Conservation (phyloP, 202 grass and related monocot species). For the Schoenoplectus tabernaemontani region DNA sequence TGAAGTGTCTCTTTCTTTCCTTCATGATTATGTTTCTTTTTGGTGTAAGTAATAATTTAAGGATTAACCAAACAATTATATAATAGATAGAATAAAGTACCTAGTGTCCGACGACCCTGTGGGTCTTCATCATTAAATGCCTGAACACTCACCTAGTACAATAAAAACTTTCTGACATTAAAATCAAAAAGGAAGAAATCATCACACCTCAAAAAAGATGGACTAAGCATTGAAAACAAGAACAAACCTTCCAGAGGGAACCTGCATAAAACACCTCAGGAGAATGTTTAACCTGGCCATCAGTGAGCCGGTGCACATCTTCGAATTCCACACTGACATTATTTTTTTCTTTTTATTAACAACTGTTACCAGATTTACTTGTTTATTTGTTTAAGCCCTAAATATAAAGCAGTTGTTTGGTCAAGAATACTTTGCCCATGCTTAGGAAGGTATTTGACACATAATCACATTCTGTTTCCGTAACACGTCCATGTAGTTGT, state of each 20-base stretch:
- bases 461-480: no score
- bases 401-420: background rate
- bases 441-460: background rate
- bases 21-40: background rate
- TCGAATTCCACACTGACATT: slow-evolving; percentile 77
- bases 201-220: slow-evolving; percentile 23
- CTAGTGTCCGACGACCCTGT: slow-evolving; percentile 88
- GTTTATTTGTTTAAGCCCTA: background rate
- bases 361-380: background rate
- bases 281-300: slow-evolving; percentile 92
- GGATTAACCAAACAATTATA: background rate
- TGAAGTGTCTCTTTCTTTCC: background rate
- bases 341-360: slow-evolving; percentile 12
- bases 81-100: slow-evolving; percentile 33
- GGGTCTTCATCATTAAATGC: slow-evolving; percentile 98
- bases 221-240: slow-evolving; percentile 13
- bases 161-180: background rate
- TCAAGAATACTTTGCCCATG: background rate
- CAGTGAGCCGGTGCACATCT: slow-evolving; percentile 83
- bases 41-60: slow-evolving; percentile 6
- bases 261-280: slow-evolving; percentile 92
- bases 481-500: background rate
- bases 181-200: background rate
- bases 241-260: slow-evolving; percentile 85
- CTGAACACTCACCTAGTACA: slow-evolving; percentile 81